Percentiles rank a stretch among this genome's conserved stretches.
These are phyloP conservation scores for Climacium dendroides DNA, from an alignment of 225 moss, liverwort and hornwort species.

Conservation along the genomic window DNA sequence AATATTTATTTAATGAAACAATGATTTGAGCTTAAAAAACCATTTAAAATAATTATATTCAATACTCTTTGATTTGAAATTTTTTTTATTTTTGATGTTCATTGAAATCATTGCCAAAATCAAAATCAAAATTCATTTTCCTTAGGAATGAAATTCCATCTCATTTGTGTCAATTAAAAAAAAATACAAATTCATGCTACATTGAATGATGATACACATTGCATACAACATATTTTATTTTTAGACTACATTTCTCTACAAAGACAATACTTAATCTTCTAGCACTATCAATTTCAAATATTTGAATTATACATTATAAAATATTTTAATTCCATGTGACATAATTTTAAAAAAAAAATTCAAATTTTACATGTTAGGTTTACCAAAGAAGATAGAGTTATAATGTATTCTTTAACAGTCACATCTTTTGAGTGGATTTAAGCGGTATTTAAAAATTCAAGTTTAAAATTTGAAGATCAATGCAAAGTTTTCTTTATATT, in stretches of 20 bases:
- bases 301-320: not conserved
- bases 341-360: rapidly evolving
- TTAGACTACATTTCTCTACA: not conserved
- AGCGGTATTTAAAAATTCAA: too few relatives aligned
- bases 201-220: not conserved
- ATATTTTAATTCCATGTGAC: rapidly evolving
- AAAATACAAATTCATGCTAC: rapidly evolving
- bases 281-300: not conserved
- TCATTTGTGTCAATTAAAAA: too few relatives aligned
- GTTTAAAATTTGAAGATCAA: not conserved
- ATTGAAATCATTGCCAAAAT: too few relatives aligned
- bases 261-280: not conserved
- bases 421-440: not conserved
- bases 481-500: not conserved
- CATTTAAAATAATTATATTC: not conserved
- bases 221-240: not conserved
- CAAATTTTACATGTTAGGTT: not conserved
- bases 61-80: rapidly evolving
- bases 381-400: not conserved
- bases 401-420: not conserved
- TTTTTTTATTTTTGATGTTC: too few relatives aligned
- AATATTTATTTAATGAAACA: not conserved
- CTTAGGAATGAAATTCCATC: too few relatives aligned
- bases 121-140: not conserved
- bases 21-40: not conserved